phyloP scores from a whole-genome alignment of 208 protist genomes.

The Acanthamoeba royreba region DNA sequence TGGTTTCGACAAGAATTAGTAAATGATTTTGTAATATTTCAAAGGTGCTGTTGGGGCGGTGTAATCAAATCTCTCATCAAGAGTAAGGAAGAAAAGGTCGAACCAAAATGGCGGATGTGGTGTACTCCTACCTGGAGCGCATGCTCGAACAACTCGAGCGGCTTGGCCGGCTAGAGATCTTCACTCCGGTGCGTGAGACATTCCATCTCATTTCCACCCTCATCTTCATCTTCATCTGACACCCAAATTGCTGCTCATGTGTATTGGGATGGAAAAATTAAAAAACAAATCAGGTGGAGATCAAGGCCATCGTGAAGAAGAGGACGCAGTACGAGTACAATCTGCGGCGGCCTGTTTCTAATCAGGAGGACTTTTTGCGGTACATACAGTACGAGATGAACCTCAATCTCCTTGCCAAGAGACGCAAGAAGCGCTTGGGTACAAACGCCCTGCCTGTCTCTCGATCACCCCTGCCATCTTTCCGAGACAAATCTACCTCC shows the following conservation, averaged over 20 bases:
- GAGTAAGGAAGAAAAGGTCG: too few species aligned
- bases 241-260: not conserved
- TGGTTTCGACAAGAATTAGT: too few species aligned
- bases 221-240: not conserved
- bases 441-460: not conserved
- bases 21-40: too few species aligned
- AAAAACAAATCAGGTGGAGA: not conserved
- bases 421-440: not conserved
- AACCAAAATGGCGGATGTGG: not conserved
- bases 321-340: not conserved
- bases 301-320: constrained; percentile 22
- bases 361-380: not conserved
- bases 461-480: too few species aligned
- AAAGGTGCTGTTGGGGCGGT: too few species aligned
- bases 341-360: not conserved
- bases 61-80: too few species aligned
- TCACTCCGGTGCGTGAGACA: not conserved
- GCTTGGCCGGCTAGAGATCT: not conserved
- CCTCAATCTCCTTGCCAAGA: not conserved
- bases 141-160: not conserved
- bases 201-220: not conserved
- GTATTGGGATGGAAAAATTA: not conserved
- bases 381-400: constrained; percentile 47
- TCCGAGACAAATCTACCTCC: too few species aligned
- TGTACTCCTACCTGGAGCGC: not conserved